Percentiles rank a stretch among this genome's conserved stretches.
Conservation (phyloP, 768 basidiomycete species). For the Russula dissimulans region DNA sequence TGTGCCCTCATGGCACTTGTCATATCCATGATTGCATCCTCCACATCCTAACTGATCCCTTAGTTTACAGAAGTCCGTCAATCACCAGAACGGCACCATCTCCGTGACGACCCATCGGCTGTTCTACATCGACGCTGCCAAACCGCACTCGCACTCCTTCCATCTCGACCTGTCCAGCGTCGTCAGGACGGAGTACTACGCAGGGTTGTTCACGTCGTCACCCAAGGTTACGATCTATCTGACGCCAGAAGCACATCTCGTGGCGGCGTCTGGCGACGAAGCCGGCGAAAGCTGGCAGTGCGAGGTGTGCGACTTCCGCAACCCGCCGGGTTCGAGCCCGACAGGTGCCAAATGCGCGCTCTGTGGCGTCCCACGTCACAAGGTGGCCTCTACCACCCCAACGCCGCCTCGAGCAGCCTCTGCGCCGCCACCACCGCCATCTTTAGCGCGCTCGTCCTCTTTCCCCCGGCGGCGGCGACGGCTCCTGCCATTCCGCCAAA, state of each 20-base stretch:
- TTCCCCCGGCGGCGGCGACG: slow-evolving; percentile 37
- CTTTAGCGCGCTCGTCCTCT: slow-evolving; percentile 28
- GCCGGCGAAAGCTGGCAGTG: slow-evolving; percentile 67
- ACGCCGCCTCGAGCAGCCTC: slow-evolving; percentile 20
- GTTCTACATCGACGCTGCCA: slow-evolving; percentile 60
- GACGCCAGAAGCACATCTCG: slow-evolving; percentile 23
- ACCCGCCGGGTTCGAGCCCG: slow-evolving; percentile 68
- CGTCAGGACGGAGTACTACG: slow-evolving; percentile 76
- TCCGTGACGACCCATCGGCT: slow-evolving; percentile 77
- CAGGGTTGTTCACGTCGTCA: slow-evolving; percentile 82
- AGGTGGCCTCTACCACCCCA: slow-evolving; percentile 25
- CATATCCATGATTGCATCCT: background rate
- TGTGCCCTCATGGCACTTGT: background rate
- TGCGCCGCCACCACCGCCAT: slow-evolving; percentile 12
- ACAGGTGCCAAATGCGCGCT: slow-evolving; percentile 60
- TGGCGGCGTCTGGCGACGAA: slow-evolving; percentile 21
- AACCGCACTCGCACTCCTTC: slow-evolving; percentile 51
- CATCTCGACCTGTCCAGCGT: slow-evolving; percentile 56
- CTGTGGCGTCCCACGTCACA: slow-evolving; percentile 67
- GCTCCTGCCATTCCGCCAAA: slow-evolving; percentile 27
- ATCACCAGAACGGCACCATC: slow-evolving; percentile 66
- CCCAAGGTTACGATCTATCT: slow-evolving; percentile 80
- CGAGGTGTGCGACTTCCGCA: slow-evolving; percentile 78
- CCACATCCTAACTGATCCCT: slow-evolving; percentile 24
- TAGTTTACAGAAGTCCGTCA: slow-evolving; percentile 75